Conservation (phyloP, 768 basidiomycete species). For the Candolleomyces eurysporus region DNA sequence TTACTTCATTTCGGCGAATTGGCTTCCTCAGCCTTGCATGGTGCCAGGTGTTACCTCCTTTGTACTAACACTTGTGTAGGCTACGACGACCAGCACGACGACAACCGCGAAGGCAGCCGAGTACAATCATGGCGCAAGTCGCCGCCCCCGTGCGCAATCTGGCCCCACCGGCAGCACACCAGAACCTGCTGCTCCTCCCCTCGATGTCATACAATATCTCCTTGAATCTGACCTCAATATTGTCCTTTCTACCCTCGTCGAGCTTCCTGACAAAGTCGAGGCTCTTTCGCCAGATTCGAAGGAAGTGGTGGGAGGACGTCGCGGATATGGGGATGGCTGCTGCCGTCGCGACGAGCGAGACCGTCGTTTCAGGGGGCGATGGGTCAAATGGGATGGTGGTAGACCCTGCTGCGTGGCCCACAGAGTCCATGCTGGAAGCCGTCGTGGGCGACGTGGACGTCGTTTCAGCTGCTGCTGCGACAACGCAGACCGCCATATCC, state of each 20-base stretch:
- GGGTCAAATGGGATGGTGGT: not conserved
- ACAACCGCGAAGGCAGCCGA: too few species aligned
- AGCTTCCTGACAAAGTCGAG: conserved; percentile 17
- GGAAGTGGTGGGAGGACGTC: conserved; percentile 12
- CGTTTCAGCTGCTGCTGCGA: conserved; percentile 5
- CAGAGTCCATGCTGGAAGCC: conserved; percentile 11
- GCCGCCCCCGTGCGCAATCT: too few species aligned
- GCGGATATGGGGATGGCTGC: conserved; percentile 12
- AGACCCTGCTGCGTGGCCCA: conserved; percentile 5
- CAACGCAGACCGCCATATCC: not conserved
- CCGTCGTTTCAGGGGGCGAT: not conserved
- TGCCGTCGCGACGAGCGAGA: conserved; percentile 2
- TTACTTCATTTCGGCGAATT: too few species aligned
- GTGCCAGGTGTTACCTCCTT: too few species aligned
- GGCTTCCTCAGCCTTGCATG: too few species aligned
- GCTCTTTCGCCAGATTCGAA: conserved; percentile 3
- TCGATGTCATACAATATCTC: conserved; percentile 30
- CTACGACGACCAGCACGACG: too few species aligned
- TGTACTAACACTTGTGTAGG: too few species aligned
- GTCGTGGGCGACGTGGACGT: conserved; percentile 12
- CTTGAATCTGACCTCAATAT: conserved; percentile 41
- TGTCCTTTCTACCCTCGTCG: conserved; percentile 29
- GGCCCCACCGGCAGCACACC: too few species aligned
- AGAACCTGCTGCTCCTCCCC: too few species aligned
- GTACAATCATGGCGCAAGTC: too few species aligned